Base-by-base conservation (phyloP, 495 filamentous ascomycete genomes). In the Aspergillus hancockii region DNA sequence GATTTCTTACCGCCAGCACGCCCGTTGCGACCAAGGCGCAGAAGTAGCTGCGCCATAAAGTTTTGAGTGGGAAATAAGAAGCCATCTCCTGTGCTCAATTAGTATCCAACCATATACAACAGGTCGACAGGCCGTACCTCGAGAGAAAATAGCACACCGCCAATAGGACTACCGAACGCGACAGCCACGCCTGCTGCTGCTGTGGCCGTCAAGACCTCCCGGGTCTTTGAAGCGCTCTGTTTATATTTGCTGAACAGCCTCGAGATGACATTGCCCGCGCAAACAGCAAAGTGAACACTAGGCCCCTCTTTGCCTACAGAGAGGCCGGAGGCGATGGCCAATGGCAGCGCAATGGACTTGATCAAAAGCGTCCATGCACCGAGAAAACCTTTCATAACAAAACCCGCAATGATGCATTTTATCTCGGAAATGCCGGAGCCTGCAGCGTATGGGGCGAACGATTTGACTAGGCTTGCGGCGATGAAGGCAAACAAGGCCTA, bases 351-450 rank as follows among this genome's bases (percentile, higher is more conserved):
- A 53, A 98, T 84, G 3, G 93, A 96, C 74, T 98, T 98, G 70
- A 98, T 98, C 38, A 95, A 62, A 12, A 98, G 79, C 16, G 94
- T 98, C 88, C 91, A 91, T 61, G 88, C 89, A 31, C 94, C 91
- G 41, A 98, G 81, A 67, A 98, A 98, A 8, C 94, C 94, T 71
- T 98, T 97, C 94, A 98, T 98, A 57, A 98, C 90, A 64, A 98
- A 98, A n/a, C 94, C 94, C 7, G 93, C 93, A 66, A 98, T 96
- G 64, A 98, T 98, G 74, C 94, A 98, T 75, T 98, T 98, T 76
- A 98, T 98, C 77, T 98, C 94, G 25, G 93, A 97, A 57, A 98
- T 98, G 49, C 94, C 94, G 22, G 93, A 97, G 30, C 94, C 94
- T 31, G 94, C 95, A 13, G 94, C 95, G 71, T 98, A 98, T 14